These are phyloP conservation scores for Saccharum officinarum DNA, from an alignment of 176 grass and related monocot genomes.

Conservation along the genomic window DNA sequence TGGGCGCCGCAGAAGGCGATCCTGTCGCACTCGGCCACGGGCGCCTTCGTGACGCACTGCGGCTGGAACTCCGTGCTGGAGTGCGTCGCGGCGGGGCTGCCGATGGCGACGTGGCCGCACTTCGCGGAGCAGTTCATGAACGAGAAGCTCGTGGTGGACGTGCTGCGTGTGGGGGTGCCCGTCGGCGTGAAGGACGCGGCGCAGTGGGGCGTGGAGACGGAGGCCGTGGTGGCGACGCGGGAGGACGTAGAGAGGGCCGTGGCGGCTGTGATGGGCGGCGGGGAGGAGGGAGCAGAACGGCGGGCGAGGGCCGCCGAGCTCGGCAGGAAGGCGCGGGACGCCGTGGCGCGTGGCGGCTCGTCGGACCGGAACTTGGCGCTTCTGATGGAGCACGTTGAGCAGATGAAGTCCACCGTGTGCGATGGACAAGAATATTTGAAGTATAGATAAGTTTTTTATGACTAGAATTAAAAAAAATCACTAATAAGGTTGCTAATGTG, in stretches of 20 bases:
- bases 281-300: slow-evolving; percentile 20
- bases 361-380: slow-evolving; percentile 32
- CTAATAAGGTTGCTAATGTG: too few relatives aligned
- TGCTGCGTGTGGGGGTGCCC: slow-evolving; percentile 4
- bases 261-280: slow-evolving; percentile 32
- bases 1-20: slow-evolving; percentile 51
- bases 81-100: slow-evolving; percentile 42
- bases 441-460: too few relatives aligned
- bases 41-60: slow-evolving; percentile 61
- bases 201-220: slow-evolving; percentile 15
- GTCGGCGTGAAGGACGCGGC: not conserved
- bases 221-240: slow-evolving; percentile 1
- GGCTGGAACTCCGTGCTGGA: slow-evolving; percentile 72
- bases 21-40: slow-evolving; percentile 42
- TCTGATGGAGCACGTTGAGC: too few relatives aligned
- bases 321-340: slow-evolving; percentile 16
- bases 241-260: slow-evolving; percentile 38
- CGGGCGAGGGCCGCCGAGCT: slow-evolving; percentile 31
- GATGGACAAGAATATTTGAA: too few relatives aligned
- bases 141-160: slow-evolving; percentile 29
- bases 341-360: slow-evolving; percentile 44
- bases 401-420: too few relatives aligned
- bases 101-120: slow-evolving; percentile 49
- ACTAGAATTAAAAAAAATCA: too few relatives aligned
- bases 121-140: slow-evolving; percentile 35